Conservation (phyloP, 495 filamentous ascomycete genomes). For the Polyplosphaeria fusca region DNA sequence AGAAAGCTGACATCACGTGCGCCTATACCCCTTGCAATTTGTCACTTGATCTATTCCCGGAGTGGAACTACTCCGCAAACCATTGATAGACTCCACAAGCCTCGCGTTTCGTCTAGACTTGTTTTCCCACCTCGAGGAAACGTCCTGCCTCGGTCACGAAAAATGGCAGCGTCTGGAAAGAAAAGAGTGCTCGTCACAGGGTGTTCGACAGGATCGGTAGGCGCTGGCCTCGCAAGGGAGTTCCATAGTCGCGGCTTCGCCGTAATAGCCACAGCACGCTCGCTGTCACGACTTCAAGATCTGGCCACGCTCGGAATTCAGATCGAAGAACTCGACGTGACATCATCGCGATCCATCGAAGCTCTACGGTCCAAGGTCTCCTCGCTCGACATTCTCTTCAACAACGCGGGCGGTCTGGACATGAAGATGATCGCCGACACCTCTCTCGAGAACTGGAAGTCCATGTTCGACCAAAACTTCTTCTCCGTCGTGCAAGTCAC, state of each 20-base stretch:
- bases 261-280: constrained; percentile 37
- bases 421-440: background rate
- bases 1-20: too few relatives aligned
- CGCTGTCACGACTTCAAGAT: constrained; percentile 12
- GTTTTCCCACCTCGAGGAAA: too few relatives aligned
- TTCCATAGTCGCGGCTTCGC: constrained; percentile 29
- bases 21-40: too few relatives aligned
- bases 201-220: constrained; percentile 33
- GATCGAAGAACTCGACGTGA: constrained; percentile 26
- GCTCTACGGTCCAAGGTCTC: background rate
- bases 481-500: constrained; percentile 4
- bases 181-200: constrained; percentile 35
- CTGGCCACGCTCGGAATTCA: constrained; percentile 15
- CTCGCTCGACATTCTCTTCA: background rate
- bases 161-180: too few relatives aligned
- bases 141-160: too few relatives aligned
- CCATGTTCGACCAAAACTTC: constrained; percentile 23
- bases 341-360: constrained; percentile 22
- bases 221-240: constrained; percentile 32
- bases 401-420: constrained; percentile 1
- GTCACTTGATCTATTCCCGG: too few relatives aligned
- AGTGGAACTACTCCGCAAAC: too few relatives aligned
- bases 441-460: background rate
- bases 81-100: too few relatives aligned
- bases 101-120: too few relatives aligned